phyloP scores from a whole-genome alignment of 768 basidiomycete species.

The Tricholoma sp. region DNA sequence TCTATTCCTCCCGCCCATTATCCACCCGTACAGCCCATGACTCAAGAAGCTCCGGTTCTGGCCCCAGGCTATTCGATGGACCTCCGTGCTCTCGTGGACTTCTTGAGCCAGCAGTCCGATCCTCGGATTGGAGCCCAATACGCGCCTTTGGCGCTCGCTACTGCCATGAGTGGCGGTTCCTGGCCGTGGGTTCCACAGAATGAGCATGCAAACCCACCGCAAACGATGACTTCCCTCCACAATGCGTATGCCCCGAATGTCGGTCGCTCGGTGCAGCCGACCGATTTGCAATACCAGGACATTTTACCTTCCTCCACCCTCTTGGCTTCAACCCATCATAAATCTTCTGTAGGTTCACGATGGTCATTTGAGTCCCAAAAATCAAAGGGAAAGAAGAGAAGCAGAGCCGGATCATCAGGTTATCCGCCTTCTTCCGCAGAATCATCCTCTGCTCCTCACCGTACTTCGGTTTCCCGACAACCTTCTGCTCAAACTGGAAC shows the following conservation, averaged over 20 bases:
- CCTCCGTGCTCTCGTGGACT: neutral
- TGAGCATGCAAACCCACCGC: neutral
- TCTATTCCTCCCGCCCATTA: neutral
- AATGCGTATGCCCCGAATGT: neutral
- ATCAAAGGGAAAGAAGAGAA: conserved; percentile 4
- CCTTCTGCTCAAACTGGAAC: conserved; percentile 18
- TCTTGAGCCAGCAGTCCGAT: conserved; percentile 1
- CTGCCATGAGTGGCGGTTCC: neutral
- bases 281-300: neutral
- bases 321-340: conserved; percentile 13
- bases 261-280: neutral
- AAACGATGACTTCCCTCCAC: neutral
- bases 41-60: neutral
- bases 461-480: neutral
- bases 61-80: neutral
- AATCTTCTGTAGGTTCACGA: conserved; percentile 7
- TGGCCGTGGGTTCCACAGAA: conserved; percentile 4
- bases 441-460: conserved; percentile 3
- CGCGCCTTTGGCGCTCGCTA: neutral
- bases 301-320: conserved; percentile 10
- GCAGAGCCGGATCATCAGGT: conserved; percentile 8
- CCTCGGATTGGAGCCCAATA: conserved; percentile 1
- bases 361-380: conserved; percentile 7
- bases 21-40: neutral
- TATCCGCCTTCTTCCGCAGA: neutral